Evolutionary conservation across 306 rosid genomes (phyloP).

Genomic region (Fagus sylvatica): DNA sequence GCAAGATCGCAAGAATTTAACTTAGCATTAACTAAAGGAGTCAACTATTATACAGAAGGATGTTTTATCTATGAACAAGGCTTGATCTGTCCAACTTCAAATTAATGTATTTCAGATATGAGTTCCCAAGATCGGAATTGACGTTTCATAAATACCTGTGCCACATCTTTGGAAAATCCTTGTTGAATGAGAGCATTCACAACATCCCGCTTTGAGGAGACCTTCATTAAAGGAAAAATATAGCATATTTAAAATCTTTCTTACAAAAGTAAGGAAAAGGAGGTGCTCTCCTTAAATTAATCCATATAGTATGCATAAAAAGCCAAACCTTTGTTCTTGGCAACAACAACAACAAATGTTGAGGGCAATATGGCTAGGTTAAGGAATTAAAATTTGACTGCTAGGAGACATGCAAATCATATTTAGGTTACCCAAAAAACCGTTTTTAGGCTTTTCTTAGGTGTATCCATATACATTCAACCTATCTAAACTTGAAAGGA

Average conservation of each 20-base stretch:
- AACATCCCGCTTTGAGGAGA: constrained; percentile 71
- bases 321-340: background rate
- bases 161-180: constrained; percentile 88
- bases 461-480: background rate
- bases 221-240: constrained; percentile 42
- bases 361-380: background rate
- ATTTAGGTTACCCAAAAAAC: background rate
- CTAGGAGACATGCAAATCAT: background rate
- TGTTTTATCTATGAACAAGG: background rate
- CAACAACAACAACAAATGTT: background rate
- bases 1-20: background rate
- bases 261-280: background rate
- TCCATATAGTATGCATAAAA: background rate
- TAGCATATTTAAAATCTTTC: constrained; percentile 1
- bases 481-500: too few species aligned
- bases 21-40: background rate
- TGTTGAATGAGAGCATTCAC: constrained; percentile 59
- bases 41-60: background rate
- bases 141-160: constrained; percentile 57
- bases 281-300: background rate
- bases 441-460: background rate
- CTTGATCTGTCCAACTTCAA: background rate
- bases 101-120: background rate
- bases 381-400: background rate
- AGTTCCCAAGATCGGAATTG: background rate